Evolutionary conservation across 116 monocot species (phyloP), one percentile per base, ranked within the genome.

Genomic region (Posidonia oceanica): DNA sequence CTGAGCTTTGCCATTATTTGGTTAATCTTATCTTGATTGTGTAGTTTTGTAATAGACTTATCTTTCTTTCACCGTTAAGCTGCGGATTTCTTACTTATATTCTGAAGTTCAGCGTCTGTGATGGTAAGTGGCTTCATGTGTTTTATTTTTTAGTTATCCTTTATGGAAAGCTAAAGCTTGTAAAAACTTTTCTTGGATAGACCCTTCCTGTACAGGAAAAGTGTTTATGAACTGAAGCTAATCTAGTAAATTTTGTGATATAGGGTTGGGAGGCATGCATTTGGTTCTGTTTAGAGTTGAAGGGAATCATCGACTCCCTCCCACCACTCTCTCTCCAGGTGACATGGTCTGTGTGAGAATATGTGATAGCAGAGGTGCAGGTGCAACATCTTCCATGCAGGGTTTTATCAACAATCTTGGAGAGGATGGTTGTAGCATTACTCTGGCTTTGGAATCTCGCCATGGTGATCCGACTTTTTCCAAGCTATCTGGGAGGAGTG

Each of bases 401-500:
- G 95, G 95, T 17, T 84, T 91, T 76, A 84, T 95, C 42, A 80
- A 95, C 64, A 95, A 85, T 76, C 78, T 95, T 71, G 95, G 95
- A 21, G 95, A 95, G 72, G 95, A 95, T 86, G 95, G 95, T 59
- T 88, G 91, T 61, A 91, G 88, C 69, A 95, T 95, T 67, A 95
- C 84, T 59, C 80, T 95, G 54, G 86, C 95, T 76, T 73, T 95
- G 67, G 95, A 95, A 72, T 95, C 95, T 51, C 91, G 88, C 20
- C 95, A 86, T 81, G 95, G 95, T 36, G 95, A 95, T 80, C 88
- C 95, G 41, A 95, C 95, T 55, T 95, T 95, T 63, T 95, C 95
- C 38, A 95, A 86, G 83, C 73, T 95, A 55, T 88, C 88, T 72
- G 95, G 95, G 14, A 95, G 86, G 77, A 88, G 62, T 78, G 83